These are phyloP conservation scores for Lophiostoma macrostomum DNA, from an alignment of 495 filamentous ascomycete genomes.

Conservation along the genomic window DNA sequence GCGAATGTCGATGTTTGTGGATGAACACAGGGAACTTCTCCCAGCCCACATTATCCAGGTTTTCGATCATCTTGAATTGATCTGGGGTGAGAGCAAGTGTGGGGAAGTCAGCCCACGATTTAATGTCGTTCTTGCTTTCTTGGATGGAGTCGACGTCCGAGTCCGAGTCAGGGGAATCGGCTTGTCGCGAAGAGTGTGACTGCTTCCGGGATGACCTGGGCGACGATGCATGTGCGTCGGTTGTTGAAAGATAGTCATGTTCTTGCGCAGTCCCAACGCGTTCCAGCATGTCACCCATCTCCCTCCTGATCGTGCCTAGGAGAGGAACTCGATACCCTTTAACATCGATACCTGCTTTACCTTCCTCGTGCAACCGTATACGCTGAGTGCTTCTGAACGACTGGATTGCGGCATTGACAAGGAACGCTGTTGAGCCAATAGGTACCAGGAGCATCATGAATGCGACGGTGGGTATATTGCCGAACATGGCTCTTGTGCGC, in stretches of 20 bases:
- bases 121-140: constrained; percentile 6
- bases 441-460: constrained; percentile 65
- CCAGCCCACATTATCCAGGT: constrained; percentile 71
- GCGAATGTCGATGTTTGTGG: constrained; percentile 71
- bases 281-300: constrained; percentile 72
- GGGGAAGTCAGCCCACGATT: constrained; percentile 52
- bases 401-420: constrained; percentile 73
- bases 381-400: constrained; percentile 66
- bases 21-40: constrained; percentile 85
- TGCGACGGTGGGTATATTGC: constrained; percentile 55
- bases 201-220: not conserved
- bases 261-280: too few species aligned
- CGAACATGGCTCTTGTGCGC: constrained; percentile 38
- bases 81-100: constrained; percentile 72
- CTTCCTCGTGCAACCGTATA: constrained; percentile 71
- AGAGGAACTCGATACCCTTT: constrained; percentile 72
- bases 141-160: constrained; percentile 6
- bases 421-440: constrained; percentile 63
- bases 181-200: not conserved
- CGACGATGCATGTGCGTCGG: constrained; percentile 35
- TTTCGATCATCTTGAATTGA: constrained; percentile 80
- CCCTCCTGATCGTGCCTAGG: constrained; percentile 66
- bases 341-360: constrained; percentile 60
- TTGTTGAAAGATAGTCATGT: constrained; percentile 59
- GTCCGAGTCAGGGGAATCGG: not conserved